Conservation (phyloP, 306 rosid genomes). For the Ammopiptanthus mongolicus region DNA sequence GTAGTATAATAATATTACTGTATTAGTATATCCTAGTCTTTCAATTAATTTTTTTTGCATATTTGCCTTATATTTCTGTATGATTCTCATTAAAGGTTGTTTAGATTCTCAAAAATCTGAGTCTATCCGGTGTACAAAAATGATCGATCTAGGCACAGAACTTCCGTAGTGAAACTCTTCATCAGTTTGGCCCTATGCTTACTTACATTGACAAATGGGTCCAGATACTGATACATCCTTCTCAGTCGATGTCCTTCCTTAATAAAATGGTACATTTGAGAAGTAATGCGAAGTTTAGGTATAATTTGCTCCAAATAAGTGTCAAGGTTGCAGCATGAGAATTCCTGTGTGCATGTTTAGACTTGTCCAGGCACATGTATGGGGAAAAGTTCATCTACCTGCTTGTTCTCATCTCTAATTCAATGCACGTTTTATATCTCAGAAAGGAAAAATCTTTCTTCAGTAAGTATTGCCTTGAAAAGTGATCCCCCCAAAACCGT, state of each 20-base stretch:
- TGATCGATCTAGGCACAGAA: background rate
- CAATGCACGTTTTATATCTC: background rate
- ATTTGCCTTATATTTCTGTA: background rate
- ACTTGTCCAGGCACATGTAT: slow-evolving; percentile 4
- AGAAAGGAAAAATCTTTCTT: background rate
- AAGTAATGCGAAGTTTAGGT: background rate
- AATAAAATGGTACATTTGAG: background rate
- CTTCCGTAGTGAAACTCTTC: background rate
- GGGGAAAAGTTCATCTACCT: background rate
- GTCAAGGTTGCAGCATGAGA: background rate
- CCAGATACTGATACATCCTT: background rate
- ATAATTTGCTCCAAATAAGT: background rate
- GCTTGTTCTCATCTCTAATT: slow-evolving; percentile 6
- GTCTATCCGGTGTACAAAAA: background rate
- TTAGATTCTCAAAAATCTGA: background rate
- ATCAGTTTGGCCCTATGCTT: background rate
- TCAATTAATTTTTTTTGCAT: background rate
- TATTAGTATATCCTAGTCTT: background rate
- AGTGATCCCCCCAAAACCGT: background rate
- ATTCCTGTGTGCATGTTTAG: slow-evolving; percentile 9
- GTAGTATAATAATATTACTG: background rate
- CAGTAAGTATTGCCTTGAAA: background rate
- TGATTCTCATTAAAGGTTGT: background rate
- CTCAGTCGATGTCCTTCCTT: background rate
- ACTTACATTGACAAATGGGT: background rate